Base-by-base conservation (phyloP, 768 basidiomycete genomes). In the Auricularia cornea region DNA sequence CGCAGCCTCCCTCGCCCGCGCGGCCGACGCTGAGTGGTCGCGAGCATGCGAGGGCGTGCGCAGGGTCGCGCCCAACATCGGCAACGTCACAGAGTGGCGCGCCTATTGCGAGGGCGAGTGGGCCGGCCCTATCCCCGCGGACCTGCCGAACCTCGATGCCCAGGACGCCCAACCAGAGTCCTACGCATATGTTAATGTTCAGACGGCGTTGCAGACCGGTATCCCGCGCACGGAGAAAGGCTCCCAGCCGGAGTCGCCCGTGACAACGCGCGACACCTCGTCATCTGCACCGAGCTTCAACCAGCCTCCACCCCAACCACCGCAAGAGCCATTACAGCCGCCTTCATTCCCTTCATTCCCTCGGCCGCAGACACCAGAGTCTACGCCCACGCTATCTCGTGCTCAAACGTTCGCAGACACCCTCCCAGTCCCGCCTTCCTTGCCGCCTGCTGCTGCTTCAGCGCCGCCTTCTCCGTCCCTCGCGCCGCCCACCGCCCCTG, bases 21-120 rank as follows among this genome's bases (percentile, higher is more conserved):
- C 91, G n/a, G 89, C 89, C 1, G 89, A 92, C 63, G 84, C 85
- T 5, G 88, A 91, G 74, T 93, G 90, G 90, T 70, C 81, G 28
- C 84, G 84, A 40, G 75, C 82, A 14, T 89, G 87, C 67, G 90
- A 92, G 76, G 79, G 79, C n/a, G 81, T 91, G 28, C 82, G 89
- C 48, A 79, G 84, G 4, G 82, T 83, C 67, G 80, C 87, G 16
- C 85, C 88, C 0, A 80, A 80, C 14, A 79, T 93, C 35, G 90
- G 89, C 0, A 78, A 77, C n/a, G 77, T 92, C 3, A 87, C 85
- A 3, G 84, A 89, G 77, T 90, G 85, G 84, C 80, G 84, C 60
- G 78, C 85, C 4, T 75, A 88, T 2, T 92, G 90, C 68, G 90
- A 93, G 75, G 89, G 87, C 14, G 83, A 83, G 10, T 92, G 89